These are phyloP conservation scores for Podaxis rugospora DNA, from an alignment of 768 basidiomycete species.

Conservation along the genomic window DNA sequence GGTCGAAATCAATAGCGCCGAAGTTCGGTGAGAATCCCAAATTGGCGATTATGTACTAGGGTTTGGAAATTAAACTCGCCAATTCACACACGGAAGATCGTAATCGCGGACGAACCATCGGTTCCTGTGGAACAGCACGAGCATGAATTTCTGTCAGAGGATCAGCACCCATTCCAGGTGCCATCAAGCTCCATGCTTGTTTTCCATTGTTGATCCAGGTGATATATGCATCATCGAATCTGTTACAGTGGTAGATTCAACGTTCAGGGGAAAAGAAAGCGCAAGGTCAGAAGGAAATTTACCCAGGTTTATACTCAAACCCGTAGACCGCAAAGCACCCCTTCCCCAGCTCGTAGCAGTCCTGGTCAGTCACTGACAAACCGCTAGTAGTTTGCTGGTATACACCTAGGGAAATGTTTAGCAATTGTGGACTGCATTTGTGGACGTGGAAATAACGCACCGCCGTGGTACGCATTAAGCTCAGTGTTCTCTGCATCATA, in stretches of 20 bases:
- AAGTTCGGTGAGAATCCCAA: slow-evolving; percentile 69
- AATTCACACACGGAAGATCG: slow-evolving; percentile 20
- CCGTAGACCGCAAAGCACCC: slow-evolving; percentile 36
- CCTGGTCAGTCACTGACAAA: slow-evolving; percentile 56
- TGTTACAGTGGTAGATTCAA: slow-evolving; percentile 4
- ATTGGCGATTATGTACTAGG: slow-evolving; percentile 65
- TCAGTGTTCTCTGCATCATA: slow-evolving; percentile 37
- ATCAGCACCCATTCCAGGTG: slow-evolving; percentile 52
- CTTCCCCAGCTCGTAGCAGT: slow-evolving; percentile 52
- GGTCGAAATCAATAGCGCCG: slow-evolving; percentile 55
- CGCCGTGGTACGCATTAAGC: slow-evolving; percentile 59
- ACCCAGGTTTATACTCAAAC: slow-evolving; percentile 52
- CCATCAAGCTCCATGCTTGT: slow-evolving; percentile 63
- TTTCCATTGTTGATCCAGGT: slow-evolving; percentile 67
- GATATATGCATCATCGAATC: slow-evolving; percentile 48
- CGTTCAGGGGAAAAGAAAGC: background rate
- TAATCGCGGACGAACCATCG: slow-evolving; percentile 48
- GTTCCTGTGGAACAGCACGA: slow-evolving; percentile 65
- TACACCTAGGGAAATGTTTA: slow-evolving; percentile 30
- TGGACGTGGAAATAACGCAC: slow-evolving; percentile 36
- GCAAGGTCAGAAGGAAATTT: slow-evolving; percentile 6
- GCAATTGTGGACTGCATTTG: slow-evolving; percentile 22
- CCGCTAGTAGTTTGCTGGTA: slow-evolving; percentile 76
- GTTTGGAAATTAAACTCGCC: background rate
- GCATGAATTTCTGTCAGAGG: slow-evolving; percentile 44